Percentiles rank a stretch among this genome's conserved stretches.
Evolutionary conservation across 2,329 filamentous ascomycete species (phyloP).

Genomic region (Fusarium guadeloupense): DNA sequence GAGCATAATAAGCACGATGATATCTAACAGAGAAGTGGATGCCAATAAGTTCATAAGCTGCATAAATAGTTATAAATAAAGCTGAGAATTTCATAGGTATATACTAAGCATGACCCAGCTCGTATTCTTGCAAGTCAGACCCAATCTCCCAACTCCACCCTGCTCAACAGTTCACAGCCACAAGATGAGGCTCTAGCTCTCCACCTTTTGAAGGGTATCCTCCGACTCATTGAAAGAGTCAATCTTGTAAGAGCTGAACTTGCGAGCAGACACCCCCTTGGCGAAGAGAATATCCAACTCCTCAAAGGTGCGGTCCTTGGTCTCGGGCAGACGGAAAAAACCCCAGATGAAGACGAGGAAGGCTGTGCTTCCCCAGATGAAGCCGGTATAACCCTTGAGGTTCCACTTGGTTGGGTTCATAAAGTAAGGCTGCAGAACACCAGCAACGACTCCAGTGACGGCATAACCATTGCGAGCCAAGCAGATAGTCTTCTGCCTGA

Average conservation of each 20-base stretch:
- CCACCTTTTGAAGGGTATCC: background rate
- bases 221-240: conserved; percentile 15
- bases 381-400: conserved; percentile 54
- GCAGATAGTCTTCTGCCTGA: conserved; percentile 48
- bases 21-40: too few species aligned
- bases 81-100: too few species aligned
- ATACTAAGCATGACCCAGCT: too few species aligned
- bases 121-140: too few species aligned
- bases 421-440: conserved; percentile 47
- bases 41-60: too few species aligned
- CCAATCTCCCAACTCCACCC: too few species aligned
- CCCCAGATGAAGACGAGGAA: conserved; percentile 47
- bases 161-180: too few species aligned
- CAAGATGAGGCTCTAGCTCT: background rate
- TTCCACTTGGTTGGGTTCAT: conserved; percentile 53
- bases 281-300: conserved; percentile 64
- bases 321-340: conserved; percentile 61
- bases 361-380: conserved; percentile 43
- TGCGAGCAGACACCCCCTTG: conserved; percentile 33
- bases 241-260: conserved; percentile 23
- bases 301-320: conserved; percentile 60
- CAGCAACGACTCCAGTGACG: conserved; percentile 33
- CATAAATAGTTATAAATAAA: too few species aligned
- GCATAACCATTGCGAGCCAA: conserved; percentile 44
- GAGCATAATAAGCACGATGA: too few species aligned